These are phyloP conservation scores for Epichloe coenophiala DNA, from an alignment of 2,329 filamentous ascomycete genomes.

Conservation along the genomic window DNA sequence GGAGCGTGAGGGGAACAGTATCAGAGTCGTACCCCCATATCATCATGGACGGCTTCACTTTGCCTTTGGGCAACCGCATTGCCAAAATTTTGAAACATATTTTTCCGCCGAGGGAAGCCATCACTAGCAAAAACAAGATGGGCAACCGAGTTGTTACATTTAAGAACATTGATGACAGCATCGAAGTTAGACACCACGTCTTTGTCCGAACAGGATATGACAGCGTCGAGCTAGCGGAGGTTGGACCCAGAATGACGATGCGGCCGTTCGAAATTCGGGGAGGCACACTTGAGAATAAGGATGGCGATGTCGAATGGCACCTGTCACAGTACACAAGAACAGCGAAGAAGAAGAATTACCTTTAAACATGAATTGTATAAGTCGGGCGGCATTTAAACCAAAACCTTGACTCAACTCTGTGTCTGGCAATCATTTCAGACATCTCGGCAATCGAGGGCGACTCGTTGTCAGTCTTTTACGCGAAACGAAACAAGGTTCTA, in stretches of 20 bases:
- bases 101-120: slow-evolving; percentile 75
- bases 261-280: slow-evolving; percentile 79
- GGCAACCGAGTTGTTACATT: slow-evolving; percentile 86
- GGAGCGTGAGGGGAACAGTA: slow-evolving; percentile 73
- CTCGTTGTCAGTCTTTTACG: neutral
- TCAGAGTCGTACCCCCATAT: slow-evolving; percentile 88
- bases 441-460: neutral
- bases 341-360: slow-evolving; percentile 66
- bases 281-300: slow-evolving; percentile 85
- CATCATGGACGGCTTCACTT: slow-evolving; percentile 88
- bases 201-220: slow-evolving; percentile 89
- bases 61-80: slow-evolving; percentile 64
- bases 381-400: neutral
- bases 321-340: slow-evolving; percentile 92
- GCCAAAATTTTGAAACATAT: slow-evolving; percentile 87
- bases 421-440: neutral
- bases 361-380: neutral
- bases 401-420: neutral
- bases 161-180: slow-evolving; percentile 84
- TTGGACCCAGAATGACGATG: slow-evolving; percentile 96
- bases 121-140: slow-evolving; percentile 58
- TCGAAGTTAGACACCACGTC: slow-evolving; percentile 71
- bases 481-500: neutral
- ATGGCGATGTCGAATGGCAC: slow-evolving; percentile 93
- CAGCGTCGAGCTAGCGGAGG: slow-evolving; percentile 76